phyloP scores from a whole-genome alignment of 176 grass and related monocot species.

The Hsuehochloa calcarea region DNA sequence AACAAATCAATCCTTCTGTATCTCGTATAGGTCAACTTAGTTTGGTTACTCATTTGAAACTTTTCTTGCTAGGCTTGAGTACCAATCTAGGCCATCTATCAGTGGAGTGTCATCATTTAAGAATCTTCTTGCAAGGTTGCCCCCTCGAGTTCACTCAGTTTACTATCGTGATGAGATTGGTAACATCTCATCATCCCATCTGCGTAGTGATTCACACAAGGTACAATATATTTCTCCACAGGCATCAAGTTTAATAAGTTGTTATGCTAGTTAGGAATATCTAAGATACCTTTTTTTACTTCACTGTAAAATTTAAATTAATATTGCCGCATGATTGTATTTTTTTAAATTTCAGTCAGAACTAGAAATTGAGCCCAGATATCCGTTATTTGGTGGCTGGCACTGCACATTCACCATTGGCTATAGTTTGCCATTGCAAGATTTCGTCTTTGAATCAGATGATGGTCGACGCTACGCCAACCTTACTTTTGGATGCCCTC shows the following conservation, averaged over 20 bases:
- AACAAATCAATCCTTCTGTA: background rate
- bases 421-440: conserved; percentile 89
- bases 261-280: conserved; percentile 15
- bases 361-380: conserved; percentile 94
- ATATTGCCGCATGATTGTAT: background rate
- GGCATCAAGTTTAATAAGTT: conserved; percentile 10
- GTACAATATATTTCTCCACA: conserved; percentile 37
- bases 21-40: background rate
- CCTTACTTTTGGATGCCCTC: conserved; percentile 77
- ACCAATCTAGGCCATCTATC: conserved; percentile 73
- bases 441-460: conserved; percentile 77
- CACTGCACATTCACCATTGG: conserved; percentile 89
- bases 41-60: conserved; percentile 2
- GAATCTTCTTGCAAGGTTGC: conserved; percentile 74
- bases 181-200: conserved; percentile 91
- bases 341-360: conserved; percentile 79
- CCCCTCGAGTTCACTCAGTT: conserved; percentile 82
- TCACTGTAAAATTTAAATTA: conserved; percentile 6
- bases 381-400: conserved; percentile 98
- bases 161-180: conserved; percentile 99
- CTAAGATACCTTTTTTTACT: conserved; percentile 7
- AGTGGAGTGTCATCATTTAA: conserved; percentile 86
- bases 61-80: conserved; percentile 73
- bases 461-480: conserved; percentile 68
- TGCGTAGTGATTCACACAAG: conserved; percentile 80